These are phyloP conservation scores for Colletotrichum gigasporum DNA, from an alignment of 2,329 filamentous ascomycete genomes.

Conservation along the genomic window DNA sequence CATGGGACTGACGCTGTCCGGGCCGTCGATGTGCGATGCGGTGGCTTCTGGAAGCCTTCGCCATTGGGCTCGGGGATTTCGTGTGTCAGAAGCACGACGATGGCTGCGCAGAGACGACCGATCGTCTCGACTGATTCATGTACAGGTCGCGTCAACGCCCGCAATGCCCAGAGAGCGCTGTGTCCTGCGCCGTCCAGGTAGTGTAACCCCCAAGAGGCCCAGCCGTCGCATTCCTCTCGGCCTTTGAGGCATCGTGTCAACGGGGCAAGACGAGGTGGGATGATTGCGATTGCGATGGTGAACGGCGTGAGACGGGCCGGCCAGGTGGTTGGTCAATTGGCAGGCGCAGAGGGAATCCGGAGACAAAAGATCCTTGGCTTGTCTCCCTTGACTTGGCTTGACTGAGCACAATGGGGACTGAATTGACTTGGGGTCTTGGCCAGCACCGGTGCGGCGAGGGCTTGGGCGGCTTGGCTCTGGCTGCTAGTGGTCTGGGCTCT, in stretches of 20 bases:
- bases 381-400: too few relatives aligned
- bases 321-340: conserved; percentile 4
- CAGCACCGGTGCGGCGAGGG: too few relatives aligned
- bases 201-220: background rate
- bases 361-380: conserved; percentile 21
- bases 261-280: background rate
- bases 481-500: background rate
- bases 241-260: too few relatives aligned
- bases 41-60: conserved; percentile 15
- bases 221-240: background rate
- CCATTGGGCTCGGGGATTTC: too few relatives aligned
- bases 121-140: too few relatives aligned
- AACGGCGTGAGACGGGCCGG: background rate
- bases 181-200: background rate
- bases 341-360: conserved; percentile 3
- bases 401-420: background rate
- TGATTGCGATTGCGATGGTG: background rate
- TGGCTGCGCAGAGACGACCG: too few relatives aligned
- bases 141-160: too few relatives aligned
- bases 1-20: background rate
- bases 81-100: too few relatives aligned
- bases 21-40: background rate
- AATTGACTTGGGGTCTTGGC: background rate
- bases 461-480: background rate
- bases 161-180: background rate